phyloP scores from a whole-genome alignment of 2,329 filamentous ascomycete species.

The Domatiomyces globalis region DNA sequence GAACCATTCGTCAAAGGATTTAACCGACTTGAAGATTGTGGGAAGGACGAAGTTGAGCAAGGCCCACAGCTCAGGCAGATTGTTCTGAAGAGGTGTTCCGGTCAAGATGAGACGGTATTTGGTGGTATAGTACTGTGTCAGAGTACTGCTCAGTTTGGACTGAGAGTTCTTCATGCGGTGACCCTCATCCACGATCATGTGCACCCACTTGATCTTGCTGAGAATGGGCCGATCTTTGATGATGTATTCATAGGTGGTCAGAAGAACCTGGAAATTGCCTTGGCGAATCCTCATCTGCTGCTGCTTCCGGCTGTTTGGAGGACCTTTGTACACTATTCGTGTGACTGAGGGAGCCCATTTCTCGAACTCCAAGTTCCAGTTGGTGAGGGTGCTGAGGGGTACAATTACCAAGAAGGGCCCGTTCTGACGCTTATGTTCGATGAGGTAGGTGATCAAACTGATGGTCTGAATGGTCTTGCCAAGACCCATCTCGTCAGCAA shows the following conservation, averaged over 20 bases:
- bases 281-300: conserved; percentile 90
- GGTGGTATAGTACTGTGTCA: conserved; percentile 88
- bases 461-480: conserved; percentile 99
- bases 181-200: conserved; percentile 99
- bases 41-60: conserved; percentile 97
- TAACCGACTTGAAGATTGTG: conserved; percentile 97
- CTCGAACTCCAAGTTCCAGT: conserved; percentile 98
- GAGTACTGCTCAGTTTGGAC: conserved; percentile 88
- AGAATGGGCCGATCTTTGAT: conserved; percentile 94
- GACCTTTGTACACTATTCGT: conserved; percentile 93
- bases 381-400: conserved; percentile 88
- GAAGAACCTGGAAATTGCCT: conserved; percentile 85
- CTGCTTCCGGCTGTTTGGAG: conserved; percentile 71
- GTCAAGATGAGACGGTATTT: conserved; percentile 94
- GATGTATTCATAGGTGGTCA: conserved; percentile 98
- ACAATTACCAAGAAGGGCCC: conserved; percentile 96
- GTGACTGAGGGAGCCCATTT: conserved; percentile 87
- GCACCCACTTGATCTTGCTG: conserved; percentile 98
- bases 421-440: conserved; percentile 82
- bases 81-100: conserved; percentile 94
- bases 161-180: conserved; percentile 99
- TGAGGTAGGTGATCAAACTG: conserved; percentile 90
- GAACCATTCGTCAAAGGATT: conserved; percentile 99
- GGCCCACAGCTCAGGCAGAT: conserved; percentile 88
- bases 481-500: conserved; percentile 98